These are phyloP conservation scores for Ichthyophthirius multifiliis DNA, from an alignment of 169 alveolate genomes.

Conservation along the genomic window DNA sequence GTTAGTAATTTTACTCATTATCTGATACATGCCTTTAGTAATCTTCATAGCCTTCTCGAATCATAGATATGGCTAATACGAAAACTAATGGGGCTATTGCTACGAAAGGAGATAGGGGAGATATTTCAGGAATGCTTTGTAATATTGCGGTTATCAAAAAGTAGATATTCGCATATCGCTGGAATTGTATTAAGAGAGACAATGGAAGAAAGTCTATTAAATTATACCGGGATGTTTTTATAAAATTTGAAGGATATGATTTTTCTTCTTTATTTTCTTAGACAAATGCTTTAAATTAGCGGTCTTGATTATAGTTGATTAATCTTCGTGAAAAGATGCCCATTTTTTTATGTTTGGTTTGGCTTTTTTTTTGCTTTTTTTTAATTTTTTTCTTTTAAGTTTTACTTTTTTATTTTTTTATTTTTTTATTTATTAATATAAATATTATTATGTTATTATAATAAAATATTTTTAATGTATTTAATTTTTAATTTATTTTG, in stretches of 20 bases:
- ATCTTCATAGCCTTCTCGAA: slow-evolving; percentile 88
- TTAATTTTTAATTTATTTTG: too few relatives aligned
- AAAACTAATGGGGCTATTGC: slow-evolving; percentile 87
- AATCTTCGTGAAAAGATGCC: too few relatives aligned
- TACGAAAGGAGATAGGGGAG: slow-evolving; percentile 81
- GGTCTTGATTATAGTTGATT: too few relatives aligned
- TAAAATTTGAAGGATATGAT: slow-evolving; percentile 33
- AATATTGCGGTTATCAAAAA: slow-evolving; percentile 84
- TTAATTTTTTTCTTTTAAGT: too few relatives aligned
- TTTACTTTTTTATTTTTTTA: too few relatives aligned
- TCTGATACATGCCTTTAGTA: slow-evolving; percentile 77
- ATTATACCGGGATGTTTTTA: slow-evolving; percentile 65
- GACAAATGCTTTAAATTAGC: too few relatives aligned
- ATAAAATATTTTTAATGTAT: too few relatives aligned
- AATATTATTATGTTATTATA: too few relatives aligned
- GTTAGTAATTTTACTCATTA: slow-evolving; percentile 23
- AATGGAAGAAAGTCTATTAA: slow-evolving; percentile 69
- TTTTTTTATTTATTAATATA: too few relatives aligned
- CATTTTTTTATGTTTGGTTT: too few relatives aligned
- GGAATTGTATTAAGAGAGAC: slow-evolving; percentile 63
- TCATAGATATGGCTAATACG: slow-evolving; percentile 81
- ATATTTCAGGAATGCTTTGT: slow-evolving; percentile 74
- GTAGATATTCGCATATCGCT: slow-evolving; percentile 82
- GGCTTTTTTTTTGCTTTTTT: too few relatives aligned
- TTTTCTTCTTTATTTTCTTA: too few relatives aligned